These are phyloP conservation scores for Cryphonectria japonica DNA, from an alignment of 2,329 filamentous ascomycete genomes.

Conservation along the genomic window DNA sequence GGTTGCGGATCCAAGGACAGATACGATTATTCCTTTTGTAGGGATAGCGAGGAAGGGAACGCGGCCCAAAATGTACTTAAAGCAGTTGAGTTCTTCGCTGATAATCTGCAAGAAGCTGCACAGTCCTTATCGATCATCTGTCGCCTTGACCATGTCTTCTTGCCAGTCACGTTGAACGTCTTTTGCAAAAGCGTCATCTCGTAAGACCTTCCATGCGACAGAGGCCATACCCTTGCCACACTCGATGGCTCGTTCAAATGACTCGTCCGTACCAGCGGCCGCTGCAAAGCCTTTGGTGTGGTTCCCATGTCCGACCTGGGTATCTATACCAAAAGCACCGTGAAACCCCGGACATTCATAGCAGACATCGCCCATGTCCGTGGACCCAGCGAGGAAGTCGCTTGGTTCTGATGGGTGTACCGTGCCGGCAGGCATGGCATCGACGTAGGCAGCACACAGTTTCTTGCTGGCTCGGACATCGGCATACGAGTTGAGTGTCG, in stretches of 20 bases:
- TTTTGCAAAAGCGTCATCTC: slow-evolving; percentile 33
- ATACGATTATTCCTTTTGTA: not conserved
- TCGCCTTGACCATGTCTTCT: slow-evolving; percentile 40
- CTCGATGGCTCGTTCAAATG: slow-evolving; percentile 40
- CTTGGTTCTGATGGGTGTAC: slow-evolving; percentile 37
- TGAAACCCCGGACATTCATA: slow-evolving; percentile 50
- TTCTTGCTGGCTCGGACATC: slow-evolving; percentile 33
- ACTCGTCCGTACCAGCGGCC: slow-evolving; percentile 43
- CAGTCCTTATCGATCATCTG: slow-evolving; percentile 22
- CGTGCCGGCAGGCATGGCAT: slow-evolving; percentile 36
- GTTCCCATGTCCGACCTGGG: slow-evolving; percentile 42
- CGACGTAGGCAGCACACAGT: slow-evolving; percentile 34
- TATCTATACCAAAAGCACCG: slow-evolving; percentile 45
- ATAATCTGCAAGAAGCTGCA: not conserved
- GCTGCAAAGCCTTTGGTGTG: slow-evolving; percentile 47
- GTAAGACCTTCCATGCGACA: slow-evolving; percentile 38
- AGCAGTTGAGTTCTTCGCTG: not conserved
- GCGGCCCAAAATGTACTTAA: not conserved
- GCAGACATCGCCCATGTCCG: slow-evolving; percentile 48
- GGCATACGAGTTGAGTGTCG: slow-evolving; percentile 39
- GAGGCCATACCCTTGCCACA: slow-evolving; percentile 41
- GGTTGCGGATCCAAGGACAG: not conserved
- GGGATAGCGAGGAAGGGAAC: not conserved
- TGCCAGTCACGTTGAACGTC: slow-evolving; percentile 35
- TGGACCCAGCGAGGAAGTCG: slow-evolving; percentile 40